A percentile compares a stretch with the other conserved stretches of the same genome.
Conservation (phyloP, 2,329 filamentous ascomycete genomes). For the Pseudomassariella vexata region DNA sequence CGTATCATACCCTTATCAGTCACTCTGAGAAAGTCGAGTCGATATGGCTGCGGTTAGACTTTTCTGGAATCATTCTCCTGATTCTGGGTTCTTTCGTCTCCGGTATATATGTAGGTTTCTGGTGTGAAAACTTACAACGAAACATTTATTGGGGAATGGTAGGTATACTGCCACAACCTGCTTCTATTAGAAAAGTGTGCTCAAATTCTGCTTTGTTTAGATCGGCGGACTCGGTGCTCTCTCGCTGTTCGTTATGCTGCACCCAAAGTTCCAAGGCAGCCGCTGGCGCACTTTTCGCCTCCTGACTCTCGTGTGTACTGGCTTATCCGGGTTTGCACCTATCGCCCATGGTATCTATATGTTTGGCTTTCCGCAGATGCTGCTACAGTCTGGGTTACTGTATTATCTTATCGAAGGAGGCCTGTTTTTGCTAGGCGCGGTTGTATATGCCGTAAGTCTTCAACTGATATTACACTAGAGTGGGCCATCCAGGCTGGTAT, state of each 20-base stretch:
- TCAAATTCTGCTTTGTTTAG: slow-evolving; percentile 14
- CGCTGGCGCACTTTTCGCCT: slow-evolving; percentile 29
- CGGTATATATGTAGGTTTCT: slow-evolving; percentile 34
- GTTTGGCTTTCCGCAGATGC: slow-evolving; percentile 31
- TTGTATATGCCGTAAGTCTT: slow-evolving; percentile 31
- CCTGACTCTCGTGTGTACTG: slow-evolving; percentile 29
- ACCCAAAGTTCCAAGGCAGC: slow-evolving; percentile 27
- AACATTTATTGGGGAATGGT: slow-evolving; percentile 30
- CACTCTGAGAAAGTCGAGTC: slow-evolving; percentile 28
- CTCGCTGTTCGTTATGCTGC: slow-evolving; percentile 28
- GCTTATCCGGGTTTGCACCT: slow-evolving; percentile 31
- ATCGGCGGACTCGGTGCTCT: slow-evolving; percentile 26
- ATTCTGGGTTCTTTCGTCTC: slow-evolving; percentile 32
- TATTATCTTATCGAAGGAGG: slow-evolving; percentile 33
- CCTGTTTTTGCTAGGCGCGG: slow-evolving; percentile 28
- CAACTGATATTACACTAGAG: slow-evolving; percentile 1
- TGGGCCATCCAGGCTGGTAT: slow-evolving; percentile 7
- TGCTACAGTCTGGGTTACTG: slow-evolving; percentile 31
- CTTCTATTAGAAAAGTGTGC: slow-evolving; percentile 1
- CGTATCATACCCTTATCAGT: slow-evolving; percentile 33
- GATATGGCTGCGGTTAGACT: slow-evolving; percentile 33
- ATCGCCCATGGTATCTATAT: slow-evolving; percentile 30
- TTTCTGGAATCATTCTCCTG: slow-evolving; percentile 29
- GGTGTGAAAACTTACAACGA: slow-evolving; percentile 27
- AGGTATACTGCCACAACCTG: slow-evolving; percentile 9